Base-by-base conservation (phyloP, 2,329 filamentous ascomycete genomes). In the Endoconidiophora polonica region DNA sequence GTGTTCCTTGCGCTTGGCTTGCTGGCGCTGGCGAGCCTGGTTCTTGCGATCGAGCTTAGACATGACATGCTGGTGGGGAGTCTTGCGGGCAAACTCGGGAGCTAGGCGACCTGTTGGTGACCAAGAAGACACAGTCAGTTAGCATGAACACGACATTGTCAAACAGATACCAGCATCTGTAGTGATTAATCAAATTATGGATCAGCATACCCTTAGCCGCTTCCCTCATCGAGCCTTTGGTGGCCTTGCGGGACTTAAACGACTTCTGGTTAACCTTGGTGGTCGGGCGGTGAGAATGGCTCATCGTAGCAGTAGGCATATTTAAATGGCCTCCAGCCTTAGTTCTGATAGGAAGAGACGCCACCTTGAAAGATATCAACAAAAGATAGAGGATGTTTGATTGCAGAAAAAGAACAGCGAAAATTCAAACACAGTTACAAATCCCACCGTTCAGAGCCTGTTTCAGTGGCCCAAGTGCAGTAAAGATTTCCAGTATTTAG, bases 31-130 rank as follows among this genome's bases (percentile, higher is more conserved):
- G 65, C 90, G 90, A 58, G 86, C 85, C 69, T 94, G 86, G 65
- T 98, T 96, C 59, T 86, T 81, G 54, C 91, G 83, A 66, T 94
- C 87, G 63, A 98, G 76, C 67, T 96, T 98, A 53, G 87, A 94
- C 85, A 95, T 90, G 67, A 95, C 78, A 68, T 94, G 86, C 64
- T 98, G 91, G 64, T 94, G 86, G 50, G 86, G 86, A 14, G 90
- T 94, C 65, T 86, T 93, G 60, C 90, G 79, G 58, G 72, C 71
- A 59, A 74, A 77, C 61, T 94, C 84, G 59, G 77, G 69, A 50
- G 72, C 81, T 46, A 90, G 74, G 65, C 91, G 91, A 62, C 88
- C 86, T 91, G 55, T 37, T 52, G 36, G 20, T 16, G 29, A 37
- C 14, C 26, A 47, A 20, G 45, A 24, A 52, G 48, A 51, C 9